Evolutionary conservation across 2,329 filamentous ascomycete genomes (phyloP).

Genomic region (Nothomitra cinnamomea): DNA sequence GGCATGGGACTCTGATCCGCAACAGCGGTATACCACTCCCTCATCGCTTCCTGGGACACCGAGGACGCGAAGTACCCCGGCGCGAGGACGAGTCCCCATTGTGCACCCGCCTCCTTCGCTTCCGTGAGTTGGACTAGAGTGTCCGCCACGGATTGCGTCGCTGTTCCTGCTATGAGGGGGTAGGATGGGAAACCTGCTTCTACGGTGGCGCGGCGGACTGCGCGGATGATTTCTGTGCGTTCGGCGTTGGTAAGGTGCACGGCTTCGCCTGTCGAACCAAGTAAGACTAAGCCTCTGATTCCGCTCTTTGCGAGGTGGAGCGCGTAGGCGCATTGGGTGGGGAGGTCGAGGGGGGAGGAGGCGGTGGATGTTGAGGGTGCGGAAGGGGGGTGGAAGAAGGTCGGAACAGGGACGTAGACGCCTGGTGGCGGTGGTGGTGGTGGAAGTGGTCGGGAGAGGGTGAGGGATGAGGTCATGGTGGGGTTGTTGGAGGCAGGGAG

Average conservation of each 20-base stretch:
- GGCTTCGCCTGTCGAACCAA: slow-evolving; percentile 85
- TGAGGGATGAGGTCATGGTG: too few species aligned
- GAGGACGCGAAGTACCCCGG: slow-evolving; percentile 69
- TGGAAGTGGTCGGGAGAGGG: too few species aligned
- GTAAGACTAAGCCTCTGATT: slow-evolving; percentile 64
- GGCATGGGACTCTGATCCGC: not conserved
- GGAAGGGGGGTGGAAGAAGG: slow-evolving; percentile 69
- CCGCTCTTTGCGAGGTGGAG: slow-evolving; percentile 60
- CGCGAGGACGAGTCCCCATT: slow-evolving; percentile 64
- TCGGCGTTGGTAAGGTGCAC: slow-evolving; percentile 68
- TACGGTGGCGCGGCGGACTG: slow-evolving; percentile 67
- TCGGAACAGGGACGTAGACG: slow-evolving; percentile 81
- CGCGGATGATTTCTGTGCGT: slow-evolving; percentile 55
- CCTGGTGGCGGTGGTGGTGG: slow-evolving; percentile 32
- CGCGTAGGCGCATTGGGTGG: slow-evolving; percentile 63
- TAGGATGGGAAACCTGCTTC: slow-evolving; percentile 57
- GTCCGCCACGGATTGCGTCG: slow-evolving; percentile 63
- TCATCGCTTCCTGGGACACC: slow-evolving; percentile 56
- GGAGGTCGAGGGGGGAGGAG: slow-evolving; percentile 64
- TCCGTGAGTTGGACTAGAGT: slow-evolving; percentile 61
- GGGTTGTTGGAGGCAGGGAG: too few species aligned
- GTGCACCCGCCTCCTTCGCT: slow-evolving; percentile 50
- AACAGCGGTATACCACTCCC: slow-evolving; percentile 43
- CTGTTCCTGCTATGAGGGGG: slow-evolving; percentile 67
- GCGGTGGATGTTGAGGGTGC: slow-evolving; percentile 88